phyloP scores from a whole-genome alignment of 768 basidiomycete species.

The Panaeolus papilionaceus region DNA sequence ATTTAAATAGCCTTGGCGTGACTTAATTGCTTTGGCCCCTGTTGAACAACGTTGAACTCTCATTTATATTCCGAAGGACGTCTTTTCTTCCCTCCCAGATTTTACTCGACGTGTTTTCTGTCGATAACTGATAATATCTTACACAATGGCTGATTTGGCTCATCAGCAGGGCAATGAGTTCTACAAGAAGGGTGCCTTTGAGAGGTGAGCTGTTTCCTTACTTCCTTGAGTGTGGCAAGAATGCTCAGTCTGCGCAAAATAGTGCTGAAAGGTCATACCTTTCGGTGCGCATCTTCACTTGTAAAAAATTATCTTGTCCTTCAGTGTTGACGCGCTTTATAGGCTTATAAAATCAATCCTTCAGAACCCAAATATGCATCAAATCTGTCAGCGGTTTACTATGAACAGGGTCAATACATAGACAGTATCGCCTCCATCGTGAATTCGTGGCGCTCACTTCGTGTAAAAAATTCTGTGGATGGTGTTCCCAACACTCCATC shows the following conservation, averaged over 20 bases:
- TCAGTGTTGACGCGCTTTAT: neutral
- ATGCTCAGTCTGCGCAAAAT: too few species aligned
- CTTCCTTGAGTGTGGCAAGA: neutral
- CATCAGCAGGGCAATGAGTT: neutral
- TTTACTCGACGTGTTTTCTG: too few species aligned
- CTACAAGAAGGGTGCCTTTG: neutral
- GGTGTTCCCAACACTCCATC: constrained; percentile 13
- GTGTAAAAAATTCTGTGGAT: constrained; percentile 13
- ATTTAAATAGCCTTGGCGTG: too few species aligned
- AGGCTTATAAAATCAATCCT: constrained; percentile 24
- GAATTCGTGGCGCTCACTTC: constrained; percentile 19
- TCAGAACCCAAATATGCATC: constrained; percentile 30
- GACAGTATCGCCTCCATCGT: constrained; percentile 20
- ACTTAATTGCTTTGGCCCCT: too few species aligned
- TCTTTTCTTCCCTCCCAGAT: too few species aligned
- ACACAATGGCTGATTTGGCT: neutral
- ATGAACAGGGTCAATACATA: constrained; percentile 27
- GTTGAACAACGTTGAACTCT: too few species aligned
- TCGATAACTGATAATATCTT: too few species aligned
- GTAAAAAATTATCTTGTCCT: too few species aligned
- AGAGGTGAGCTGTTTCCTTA: neutral
- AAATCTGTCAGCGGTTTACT: constrained; percentile 30
- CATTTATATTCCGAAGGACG: too few species aligned
- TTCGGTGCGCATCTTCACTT: neutral
- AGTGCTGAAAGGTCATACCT: neutral